phyloP scores from a whole-genome alignment of 208 protist genomes.

The Wallacemonas sp. region DNA sequence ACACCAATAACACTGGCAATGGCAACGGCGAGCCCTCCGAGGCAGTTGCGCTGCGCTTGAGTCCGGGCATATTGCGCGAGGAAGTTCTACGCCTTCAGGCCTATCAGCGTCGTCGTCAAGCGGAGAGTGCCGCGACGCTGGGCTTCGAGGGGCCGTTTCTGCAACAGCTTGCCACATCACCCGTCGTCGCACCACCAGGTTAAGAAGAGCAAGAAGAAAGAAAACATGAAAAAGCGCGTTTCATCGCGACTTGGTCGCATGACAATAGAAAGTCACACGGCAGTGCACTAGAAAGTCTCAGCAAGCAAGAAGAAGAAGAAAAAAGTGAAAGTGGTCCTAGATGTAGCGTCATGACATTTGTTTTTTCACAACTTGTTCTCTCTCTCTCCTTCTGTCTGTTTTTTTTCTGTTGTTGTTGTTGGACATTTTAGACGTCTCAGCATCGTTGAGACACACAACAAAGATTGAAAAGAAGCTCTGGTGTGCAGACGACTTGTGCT shows the following conservation, averaged over 20 bases:
- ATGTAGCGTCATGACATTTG: no score
- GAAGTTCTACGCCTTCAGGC: conserved; percentile 13
- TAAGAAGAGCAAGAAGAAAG: conserved; percentile 3
- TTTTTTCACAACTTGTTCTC: not conserved
- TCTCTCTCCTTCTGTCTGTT: not conserved
- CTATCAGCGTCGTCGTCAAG: conserved; percentile 2
- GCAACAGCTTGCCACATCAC: not conserved
- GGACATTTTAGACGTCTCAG: not conserved
- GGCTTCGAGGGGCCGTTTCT: conserved; percentile 18
- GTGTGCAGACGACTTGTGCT: no score
- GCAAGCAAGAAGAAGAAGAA: not conserved
- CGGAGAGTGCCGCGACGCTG: not conserved
- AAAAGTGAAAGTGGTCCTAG: not conserved
- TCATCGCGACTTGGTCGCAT: no score
- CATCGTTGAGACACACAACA: no score
- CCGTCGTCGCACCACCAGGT: not conserved
- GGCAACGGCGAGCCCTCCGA: not conserved
- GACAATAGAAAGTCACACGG: no score
- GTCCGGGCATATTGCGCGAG: not conserved
- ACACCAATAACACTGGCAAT: not conserved
- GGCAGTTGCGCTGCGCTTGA: not conserved
- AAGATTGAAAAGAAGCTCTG: no score
- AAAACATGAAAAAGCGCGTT: no score
- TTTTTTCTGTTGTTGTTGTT: not conserved
- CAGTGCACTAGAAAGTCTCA: no score